Evolutionary conservation across 257 asterid genomes (phyloP).

Genomic region (Avicennia marina): DNA sequence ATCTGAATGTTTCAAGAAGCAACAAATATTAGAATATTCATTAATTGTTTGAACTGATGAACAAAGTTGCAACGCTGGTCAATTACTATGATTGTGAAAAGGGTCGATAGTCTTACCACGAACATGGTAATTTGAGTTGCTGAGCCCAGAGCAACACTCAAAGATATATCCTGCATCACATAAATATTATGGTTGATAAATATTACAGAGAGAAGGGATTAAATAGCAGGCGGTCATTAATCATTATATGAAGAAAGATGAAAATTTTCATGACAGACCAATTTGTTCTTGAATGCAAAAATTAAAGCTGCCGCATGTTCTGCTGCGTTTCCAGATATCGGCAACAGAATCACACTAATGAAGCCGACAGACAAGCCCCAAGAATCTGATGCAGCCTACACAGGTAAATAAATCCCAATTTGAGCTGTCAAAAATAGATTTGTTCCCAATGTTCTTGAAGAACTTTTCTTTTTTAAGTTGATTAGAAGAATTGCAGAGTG

Average conservation of each 20-base stretch:
- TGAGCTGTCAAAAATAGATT: not conserved
- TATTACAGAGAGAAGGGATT: not conserved
- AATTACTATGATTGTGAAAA: not conserved
- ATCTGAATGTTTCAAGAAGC: constrained; percentile 31
- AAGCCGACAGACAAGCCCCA: constrained; percentile 89
- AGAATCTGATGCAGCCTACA: constrained; percentile 63
- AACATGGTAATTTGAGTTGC: constrained; percentile 74
- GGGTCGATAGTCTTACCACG: constrained; percentile 69
- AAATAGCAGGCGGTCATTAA: no score
- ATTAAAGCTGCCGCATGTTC: constrained; percentile 95
- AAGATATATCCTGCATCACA: constrained; percentile 47
- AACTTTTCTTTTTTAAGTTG: no score
- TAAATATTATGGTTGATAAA: not conserved
- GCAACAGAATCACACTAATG: constrained; percentile 79
- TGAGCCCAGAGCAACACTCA: constrained; percentile 62
- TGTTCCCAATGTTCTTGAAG: not conserved
- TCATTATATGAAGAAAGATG: no score
- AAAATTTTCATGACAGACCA: constrained; percentile 57
- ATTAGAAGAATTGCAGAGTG: no score
- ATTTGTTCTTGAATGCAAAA: constrained; percentile 85
- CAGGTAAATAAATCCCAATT: not conserved
- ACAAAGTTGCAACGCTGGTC: no score
- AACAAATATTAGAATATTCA: not conserved
- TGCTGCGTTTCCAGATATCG: constrained; percentile 95
- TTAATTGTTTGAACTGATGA: not conserved